Base-by-base conservation (phyloP, 2,329 filamentous ascomycete genomes). In the Penicillium verrucosum region DNA sequence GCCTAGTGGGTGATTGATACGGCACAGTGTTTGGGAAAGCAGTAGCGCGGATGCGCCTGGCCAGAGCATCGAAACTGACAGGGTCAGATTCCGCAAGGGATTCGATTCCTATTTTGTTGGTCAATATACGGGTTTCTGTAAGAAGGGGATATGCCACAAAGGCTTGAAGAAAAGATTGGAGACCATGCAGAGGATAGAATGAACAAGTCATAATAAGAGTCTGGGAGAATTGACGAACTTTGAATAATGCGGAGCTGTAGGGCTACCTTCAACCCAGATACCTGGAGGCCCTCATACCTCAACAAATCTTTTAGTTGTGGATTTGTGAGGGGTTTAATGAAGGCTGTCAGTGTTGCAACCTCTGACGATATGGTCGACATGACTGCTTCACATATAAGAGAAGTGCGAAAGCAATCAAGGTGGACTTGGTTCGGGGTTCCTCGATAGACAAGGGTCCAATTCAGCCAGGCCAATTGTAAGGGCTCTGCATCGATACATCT, bases 191-290 rank as follows among this genome's bases (percentile, higher is more conserved):
- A 51, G 53, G 58, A 46, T 16, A 23, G 16, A 46, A 52, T 46
- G 49, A 40, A 36, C 14, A 25, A 10, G 30, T 6, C 14, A 21
- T 23, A n/a, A 27, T 16, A 34, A 40, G 30, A 36, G 25, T 16
- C 43, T 41, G 55, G 46, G 44, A 41, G 57, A 56, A 51, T 54
- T 60, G 54, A 85, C 89, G 75, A 81, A 97, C 94, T 84, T 57
- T 84, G 80, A 61, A 88, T 84, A 59, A 97, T 89, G 67, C 93
- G 87, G 57, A 79, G 78, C 75, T 96, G 92, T 58, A 97, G 79
- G 41, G 89, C 84, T 34, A 86, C 85, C 80, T 99, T 99, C 68
- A 94, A 88, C 21, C 94, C 94, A 29, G 88, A 89, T 59, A 90
- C 88, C 63, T 85, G 83, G 36, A 96, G 79, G 45, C 86, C 83